phyloP scores from a whole-genome alignment of 164 flowering plant genomes.

The Dillenia suffruticosa region DNA sequence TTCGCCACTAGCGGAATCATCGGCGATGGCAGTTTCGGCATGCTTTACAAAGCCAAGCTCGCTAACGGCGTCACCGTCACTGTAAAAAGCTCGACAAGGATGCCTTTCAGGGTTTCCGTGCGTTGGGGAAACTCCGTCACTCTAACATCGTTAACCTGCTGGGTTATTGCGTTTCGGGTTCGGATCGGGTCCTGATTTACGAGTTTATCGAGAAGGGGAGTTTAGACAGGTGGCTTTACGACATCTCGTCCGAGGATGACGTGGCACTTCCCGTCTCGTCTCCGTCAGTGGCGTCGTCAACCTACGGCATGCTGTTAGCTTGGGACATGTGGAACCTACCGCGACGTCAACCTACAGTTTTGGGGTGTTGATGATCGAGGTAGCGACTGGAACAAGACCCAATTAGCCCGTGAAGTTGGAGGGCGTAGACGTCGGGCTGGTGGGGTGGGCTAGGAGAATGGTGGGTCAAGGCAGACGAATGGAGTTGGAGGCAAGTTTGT shows the following conservation, averaged over 20 bases:
- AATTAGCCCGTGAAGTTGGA: conserved; percentile 40
- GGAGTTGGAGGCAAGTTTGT: conserved; percentile 39
- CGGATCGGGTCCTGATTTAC: conserved; percentile 66
- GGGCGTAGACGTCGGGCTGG: conserved; percentile 37
- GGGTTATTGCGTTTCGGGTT: conserved; percentile 60
- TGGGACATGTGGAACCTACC: too few relatives aligned
- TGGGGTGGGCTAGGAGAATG: conserved; percentile 57
- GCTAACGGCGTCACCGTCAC: conserved; percentile 56
- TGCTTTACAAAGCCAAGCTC: conserved; percentile 64
- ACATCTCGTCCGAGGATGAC: conserved; percentile 17
- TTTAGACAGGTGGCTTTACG: conserved; percentile 72
- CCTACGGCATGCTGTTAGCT: conserved; percentile 20
- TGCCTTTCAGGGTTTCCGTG: conserved; percentile 79
- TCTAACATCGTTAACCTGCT: conserved; percentile 59
- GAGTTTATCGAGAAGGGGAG: conserved; percentile 70
- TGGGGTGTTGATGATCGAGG: conserved; percentile 73
- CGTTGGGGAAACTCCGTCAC: conserved; percentile 63
- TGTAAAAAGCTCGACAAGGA: conserved; percentile 66
- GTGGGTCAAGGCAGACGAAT: conserved; percentile 18
- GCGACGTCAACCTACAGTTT: conserved; percentile 32
- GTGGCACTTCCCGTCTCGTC: background rate
- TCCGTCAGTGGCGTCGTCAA: background rate
- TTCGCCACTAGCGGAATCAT: conserved; percentile 58
- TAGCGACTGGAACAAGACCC: conserved; percentile 60
- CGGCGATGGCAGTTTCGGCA: conserved; percentile 89